phyloP scores from a whole-genome alignment of 257 asterid genomes.

The Fraxinus americana region DNA sequence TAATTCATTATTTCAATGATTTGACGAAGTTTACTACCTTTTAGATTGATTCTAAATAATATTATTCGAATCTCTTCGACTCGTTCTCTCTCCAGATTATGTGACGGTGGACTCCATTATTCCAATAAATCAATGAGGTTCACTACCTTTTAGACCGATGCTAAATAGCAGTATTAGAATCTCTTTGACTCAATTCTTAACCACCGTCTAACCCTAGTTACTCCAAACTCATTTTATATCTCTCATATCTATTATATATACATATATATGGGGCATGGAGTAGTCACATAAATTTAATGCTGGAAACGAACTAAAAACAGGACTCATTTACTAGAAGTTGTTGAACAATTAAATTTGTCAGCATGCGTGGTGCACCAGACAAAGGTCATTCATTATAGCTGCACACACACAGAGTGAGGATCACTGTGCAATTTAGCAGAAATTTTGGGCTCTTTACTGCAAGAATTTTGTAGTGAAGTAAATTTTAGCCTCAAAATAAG shows the following conservation, averaged over 20 bases:
- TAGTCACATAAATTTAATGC: slow-evolving; percentile 41
- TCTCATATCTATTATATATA: not conserved
- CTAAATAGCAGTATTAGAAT: not conserved
- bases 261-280: slow-evolving; percentile 5
- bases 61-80: too few relatives aligned
- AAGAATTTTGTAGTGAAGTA: not conserved
- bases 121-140: too few relatives aligned
- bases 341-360: slow-evolving; percentile 55
- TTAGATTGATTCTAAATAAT: too few relatives aligned
- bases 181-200: not conserved
- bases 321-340: slow-evolving; percentile 52
- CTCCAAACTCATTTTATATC: slow-evolving; percentile 5
- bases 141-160: too few relatives aligned
- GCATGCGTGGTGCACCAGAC: slow-evolving; percentile 51
- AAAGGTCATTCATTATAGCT: slow-evolving; percentile 37
- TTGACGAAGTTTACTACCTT: too few relatives aligned
- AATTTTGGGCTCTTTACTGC: slow-evolving; percentile 17
- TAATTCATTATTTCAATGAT: too few relatives aligned
- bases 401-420: not conserved
- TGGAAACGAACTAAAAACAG: slow-evolving; percentile 41
- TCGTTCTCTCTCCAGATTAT: too few relatives aligned
- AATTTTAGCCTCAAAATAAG: slow-evolving; percentile 25
- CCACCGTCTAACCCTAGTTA: not conserved
- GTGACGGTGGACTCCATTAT: too few relatives aligned
- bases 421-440: slow-evolving; percentile 18